Conservation (phyloP, 768 basidiomycete species). For the Melanogaster broomeanus region DNA sequence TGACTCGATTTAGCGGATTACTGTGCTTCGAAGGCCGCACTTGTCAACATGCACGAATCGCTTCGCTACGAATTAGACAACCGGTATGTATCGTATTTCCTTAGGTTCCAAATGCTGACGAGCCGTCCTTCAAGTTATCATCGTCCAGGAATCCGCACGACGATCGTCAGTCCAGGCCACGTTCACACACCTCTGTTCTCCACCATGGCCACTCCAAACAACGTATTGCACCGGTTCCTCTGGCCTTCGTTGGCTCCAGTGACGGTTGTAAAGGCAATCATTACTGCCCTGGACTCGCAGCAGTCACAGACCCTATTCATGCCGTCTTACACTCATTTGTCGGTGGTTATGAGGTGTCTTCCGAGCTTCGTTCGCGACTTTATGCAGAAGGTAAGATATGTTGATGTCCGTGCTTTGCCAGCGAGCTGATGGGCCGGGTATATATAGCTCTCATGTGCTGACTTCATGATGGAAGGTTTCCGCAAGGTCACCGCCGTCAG, state of each 20-base stretch:
- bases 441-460: slow-evolving; percentile 62
- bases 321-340: slow-evolving; percentile 71
- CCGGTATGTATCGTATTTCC: slow-evolving; percentile 41
- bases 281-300: slow-evolving; percentile 78
- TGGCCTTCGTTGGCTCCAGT: slow-evolving; percentile 74
- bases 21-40: slow-evolving; percentile 89
- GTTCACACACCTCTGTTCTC: slow-evolving; percentile 80
- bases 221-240: slow-evolving; percentile 65
- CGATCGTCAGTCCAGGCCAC: slow-evolving; percentile 81
- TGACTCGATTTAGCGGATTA: slow-evolving; percentile 71
- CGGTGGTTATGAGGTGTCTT: slow-evolving; percentile 53
- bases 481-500: slow-evolving; percentile 62
- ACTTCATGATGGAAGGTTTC: slow-evolving; percentile 71
- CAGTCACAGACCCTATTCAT: slow-evolving; percentile 70
- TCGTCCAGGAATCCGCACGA: slow-evolving; percentile 81
- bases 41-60: slow-evolving; percentile 77
- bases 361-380: slow-evolving; percentile 79
- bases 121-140: slow-evolving; percentile 50
- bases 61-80: slow-evolving; percentile 88
- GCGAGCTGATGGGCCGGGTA: slow-evolving; percentile 8
- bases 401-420: not conserved
- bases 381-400: slow-evolving; percentile 63
- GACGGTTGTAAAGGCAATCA: slow-evolving; percentile 76
- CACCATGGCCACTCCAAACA: slow-evolving; percentile 49
- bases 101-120: not conserved